Conservation (phyloP, 768 basidiomycete genomes). For the Lepiota subincarnata region DNA sequence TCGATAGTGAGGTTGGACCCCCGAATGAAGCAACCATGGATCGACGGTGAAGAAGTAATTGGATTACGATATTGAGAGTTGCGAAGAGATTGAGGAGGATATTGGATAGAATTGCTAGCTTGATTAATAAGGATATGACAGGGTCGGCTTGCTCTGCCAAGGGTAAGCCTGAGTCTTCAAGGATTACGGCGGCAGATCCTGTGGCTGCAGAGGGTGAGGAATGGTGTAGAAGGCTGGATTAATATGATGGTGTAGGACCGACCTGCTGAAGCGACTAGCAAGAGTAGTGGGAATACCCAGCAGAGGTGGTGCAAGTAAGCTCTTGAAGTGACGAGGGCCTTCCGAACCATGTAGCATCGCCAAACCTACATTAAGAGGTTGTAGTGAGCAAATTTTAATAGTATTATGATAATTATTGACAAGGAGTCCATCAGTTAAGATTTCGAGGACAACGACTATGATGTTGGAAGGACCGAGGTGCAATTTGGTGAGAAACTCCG, state of each 20-base stretch:
- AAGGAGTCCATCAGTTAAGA: slow-evolving; percentile 3
- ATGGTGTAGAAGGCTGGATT: no score
- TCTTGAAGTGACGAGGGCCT: not conserved
- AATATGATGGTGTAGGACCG: not conserved
- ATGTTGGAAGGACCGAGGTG: not conserved
- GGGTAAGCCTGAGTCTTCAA: not conserved
- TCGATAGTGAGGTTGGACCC: not conserved
- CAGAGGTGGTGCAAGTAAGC: not conserved
- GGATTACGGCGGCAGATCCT: not conserved
- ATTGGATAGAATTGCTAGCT: not conserved
- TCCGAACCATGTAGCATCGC: slow-evolving; percentile 9
- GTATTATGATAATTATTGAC: no score
- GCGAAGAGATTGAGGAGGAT: slow-evolving; percentile 6
- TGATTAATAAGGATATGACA: not conserved
- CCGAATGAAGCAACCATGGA: slow-evolving; percentile 1
- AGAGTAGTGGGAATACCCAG: not conserved
- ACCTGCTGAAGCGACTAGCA: not conserved
- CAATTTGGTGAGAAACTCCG: not conserved
- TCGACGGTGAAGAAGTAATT: not conserved
- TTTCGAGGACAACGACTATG: not conserved
- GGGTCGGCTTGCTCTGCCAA: not conserved
- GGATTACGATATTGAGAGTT: not conserved
- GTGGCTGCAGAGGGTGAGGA: not conserved
- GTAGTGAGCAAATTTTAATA: no score
- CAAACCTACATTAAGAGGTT: not conserved